Base-by-base conservation (phyloP, 805 yeast species). In the Metschnikowia drakensbergensis region DNA sequence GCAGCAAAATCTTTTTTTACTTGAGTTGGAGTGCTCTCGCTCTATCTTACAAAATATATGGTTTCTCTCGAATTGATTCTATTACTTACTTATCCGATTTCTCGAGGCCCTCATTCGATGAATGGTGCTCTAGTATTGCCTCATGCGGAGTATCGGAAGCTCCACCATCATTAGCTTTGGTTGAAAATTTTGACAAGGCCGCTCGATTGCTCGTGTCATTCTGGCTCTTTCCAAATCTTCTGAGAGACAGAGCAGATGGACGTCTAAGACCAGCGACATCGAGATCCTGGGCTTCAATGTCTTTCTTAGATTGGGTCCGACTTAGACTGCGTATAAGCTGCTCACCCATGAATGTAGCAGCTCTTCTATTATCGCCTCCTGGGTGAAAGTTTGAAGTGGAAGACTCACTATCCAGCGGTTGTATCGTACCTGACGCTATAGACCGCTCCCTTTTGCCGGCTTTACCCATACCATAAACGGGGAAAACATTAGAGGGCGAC, bases 401-500 rank as follows among this genome's bases (percentile, higher is more conserved):
- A 9, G 40, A 39, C 26, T 38, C 47, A 29, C 45, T 43, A 17
- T 39, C 34, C 30, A 7, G 26, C 23, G 47, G 55, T 13, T 47
- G 46, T 7, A 46, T 37, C 32, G 23, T 34, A 6, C 63, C 63
- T 5, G 60, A 55, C 3, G 88, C 88, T 46, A 86, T 81, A 0
- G 83, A 71, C 39, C 67, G 67, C 56, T 86, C 91, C 46, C 77
- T 68, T 27, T 64, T 66, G 37, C 79, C 62, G 3, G 92, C 86
- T 8, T 71, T 73, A 1, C 88, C 90, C 92, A 86, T 85, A 1
- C 88, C 92, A 55, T 73, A 72, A 2, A 86, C 91, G 0, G 95
- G 94, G 66, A 86, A 86, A 1, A 86, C 90, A 51, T 88, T 88
- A 26, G 79, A 79, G 3, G 92, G 95, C 1, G 90, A 83, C 40